A percentile compares a stretch with the other conserved stretches of the same genome.
These are phyloP conservation scores for Alternaria dauci DNA, from an alignment of 2,329 filamentous ascomycete species.

Conservation along the genomic window DNA sequence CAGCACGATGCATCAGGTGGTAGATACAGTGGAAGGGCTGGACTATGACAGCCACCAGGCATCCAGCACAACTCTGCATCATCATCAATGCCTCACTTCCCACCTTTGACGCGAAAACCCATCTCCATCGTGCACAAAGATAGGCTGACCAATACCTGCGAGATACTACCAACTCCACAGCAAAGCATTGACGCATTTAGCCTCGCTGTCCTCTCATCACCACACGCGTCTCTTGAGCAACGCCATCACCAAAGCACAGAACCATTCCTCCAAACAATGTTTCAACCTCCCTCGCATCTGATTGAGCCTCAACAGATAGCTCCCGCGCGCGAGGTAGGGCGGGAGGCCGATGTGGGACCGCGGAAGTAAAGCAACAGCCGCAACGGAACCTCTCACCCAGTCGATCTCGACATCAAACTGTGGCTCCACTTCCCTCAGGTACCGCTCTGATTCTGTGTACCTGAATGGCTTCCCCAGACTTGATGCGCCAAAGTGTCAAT, in stretches of 20 bases:
- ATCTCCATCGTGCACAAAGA: neutral
- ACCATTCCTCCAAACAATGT: slow-evolving; percentile 17
- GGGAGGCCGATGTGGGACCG: slow-evolving; percentile 42
- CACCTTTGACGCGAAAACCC: neutral
- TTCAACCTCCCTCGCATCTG: slow-evolving; percentile 33
- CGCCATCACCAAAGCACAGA: slow-evolving; percentile 28
- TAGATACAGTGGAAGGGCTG: neutral
- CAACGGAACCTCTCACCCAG: slow-evolving; percentile 40
- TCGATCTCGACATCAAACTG: slow-evolving; percentile 32
- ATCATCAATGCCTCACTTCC: neutral
- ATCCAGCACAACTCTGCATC: slow-evolving; percentile 2
- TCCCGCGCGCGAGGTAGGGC: slow-evolving; percentile 51
- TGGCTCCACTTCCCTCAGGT: slow-evolving; percentile 33
- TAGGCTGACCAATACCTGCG: slow-evolving; percentile 12
- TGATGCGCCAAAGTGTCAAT: slow-evolving; percentile 33
- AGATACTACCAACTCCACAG: slow-evolving; percentile 9
- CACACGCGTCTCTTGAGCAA: slow-evolving; percentile 33
- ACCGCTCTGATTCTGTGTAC: slow-evolving; percentile 20
- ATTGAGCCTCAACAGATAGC: slow-evolving; percentile 51
- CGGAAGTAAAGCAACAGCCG: slow-evolving; percentile 44
- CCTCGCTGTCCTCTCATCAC: slow-evolving; percentile 35
- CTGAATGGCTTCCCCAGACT: slow-evolving; percentile 44
- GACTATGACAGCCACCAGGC: neutral
- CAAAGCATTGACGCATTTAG: slow-evolving; percentile 30
- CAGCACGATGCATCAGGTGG: neutral